Evolutionary conservation across 257 asterid species (phyloP).

Genomic region (Marsdenia floribunda): DNA sequence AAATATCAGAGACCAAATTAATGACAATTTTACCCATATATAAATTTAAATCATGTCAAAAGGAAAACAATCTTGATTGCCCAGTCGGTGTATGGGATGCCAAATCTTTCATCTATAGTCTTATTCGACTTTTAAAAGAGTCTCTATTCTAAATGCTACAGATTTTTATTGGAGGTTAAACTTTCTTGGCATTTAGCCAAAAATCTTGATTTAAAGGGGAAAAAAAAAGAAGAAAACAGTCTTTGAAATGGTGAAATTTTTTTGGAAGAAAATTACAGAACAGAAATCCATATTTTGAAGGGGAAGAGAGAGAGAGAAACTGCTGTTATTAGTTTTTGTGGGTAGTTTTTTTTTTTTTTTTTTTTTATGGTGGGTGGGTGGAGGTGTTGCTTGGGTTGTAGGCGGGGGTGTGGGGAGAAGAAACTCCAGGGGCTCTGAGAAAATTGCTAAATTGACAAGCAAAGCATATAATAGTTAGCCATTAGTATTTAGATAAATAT

Average conservation of each 20-base stretch:
- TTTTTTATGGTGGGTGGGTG: neutral
- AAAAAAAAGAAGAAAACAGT: neutral
- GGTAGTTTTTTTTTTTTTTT: no score
- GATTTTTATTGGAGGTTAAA: no score
- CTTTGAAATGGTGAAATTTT: neutral
- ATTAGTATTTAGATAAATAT: neutral
- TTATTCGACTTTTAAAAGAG: no score
- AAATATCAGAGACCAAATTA: no score
- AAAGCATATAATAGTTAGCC: slow-evolving; percentile 1
- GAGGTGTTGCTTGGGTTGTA: neutral
- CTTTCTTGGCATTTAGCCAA: no score
- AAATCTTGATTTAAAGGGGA: neutral
- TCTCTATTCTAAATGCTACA: no score
- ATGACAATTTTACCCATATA: no score
- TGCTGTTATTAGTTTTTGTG: no score
- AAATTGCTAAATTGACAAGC: neutral
- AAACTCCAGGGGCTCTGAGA: neutral
- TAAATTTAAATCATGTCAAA: no score
- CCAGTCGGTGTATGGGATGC: no score
- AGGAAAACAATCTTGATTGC: no score
- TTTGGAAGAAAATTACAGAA: neutral
- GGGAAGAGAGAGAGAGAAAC: neutral
- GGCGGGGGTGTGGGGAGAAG: neutral
- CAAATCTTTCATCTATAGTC: no score
- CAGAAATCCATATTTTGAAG: neutral